Conservation (phyloP, 768 basidiomycete genomes). For the Xerocomus brunneocitrinus region DNA sequence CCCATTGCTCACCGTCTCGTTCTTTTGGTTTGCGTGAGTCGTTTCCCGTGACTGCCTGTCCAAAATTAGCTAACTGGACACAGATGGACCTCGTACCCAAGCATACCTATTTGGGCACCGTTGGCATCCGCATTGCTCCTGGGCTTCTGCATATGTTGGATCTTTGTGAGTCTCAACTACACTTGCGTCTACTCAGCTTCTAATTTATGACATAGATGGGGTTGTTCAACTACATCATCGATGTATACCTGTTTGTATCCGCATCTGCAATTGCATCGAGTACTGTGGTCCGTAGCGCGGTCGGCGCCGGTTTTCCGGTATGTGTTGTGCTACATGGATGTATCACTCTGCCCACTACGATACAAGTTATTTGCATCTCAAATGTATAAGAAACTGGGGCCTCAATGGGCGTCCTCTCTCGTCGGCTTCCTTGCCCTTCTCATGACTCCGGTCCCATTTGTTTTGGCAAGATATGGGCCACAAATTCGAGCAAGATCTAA, state of each 20-base stretch:
- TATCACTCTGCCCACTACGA: slow-evolving; percentile 2
- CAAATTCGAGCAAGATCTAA: slow-evolving; percentile 39
- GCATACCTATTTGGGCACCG: slow-evolving; percentile 50
- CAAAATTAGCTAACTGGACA: background rate
- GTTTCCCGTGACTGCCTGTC: background rate
- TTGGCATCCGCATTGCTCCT: slow-evolving; percentile 45
- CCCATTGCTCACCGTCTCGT: slow-evolving; percentile 47
- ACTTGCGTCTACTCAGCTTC: background rate
- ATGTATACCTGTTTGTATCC: slow-evolving; percentile 50
- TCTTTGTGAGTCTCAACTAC: slow-evolving; percentile 42
- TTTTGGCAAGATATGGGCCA: slow-evolving; percentile 43
- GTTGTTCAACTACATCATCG: slow-evolving; percentile 58
- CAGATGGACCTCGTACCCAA: slow-evolving; percentile 58
- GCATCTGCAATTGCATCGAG: slow-evolving; percentile 54
- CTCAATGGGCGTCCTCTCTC: slow-evolving; percentile 57
- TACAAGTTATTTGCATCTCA: slow-evolving; percentile 46
- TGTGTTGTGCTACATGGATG: background rate
- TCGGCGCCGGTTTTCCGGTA: slow-evolving; percentile 48
- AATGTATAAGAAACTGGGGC: slow-evolving; percentile 48
- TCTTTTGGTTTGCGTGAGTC: slow-evolving; percentile 62
- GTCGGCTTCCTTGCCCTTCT: slow-evolving; percentile 47
- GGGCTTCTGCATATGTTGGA: slow-evolving; percentile 51
- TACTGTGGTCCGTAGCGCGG: slow-evolving; percentile 49
- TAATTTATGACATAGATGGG: slow-evolving; percentile 36
- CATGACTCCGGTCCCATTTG: slow-evolving; percentile 51